A percentile compares a stretch with the other conserved stretches of the same genome.
Evolutionary conservation across 2,329 filamentous ascomycete genomes (phyloP).

Genomic region (Fusarium sp.): DNA sequence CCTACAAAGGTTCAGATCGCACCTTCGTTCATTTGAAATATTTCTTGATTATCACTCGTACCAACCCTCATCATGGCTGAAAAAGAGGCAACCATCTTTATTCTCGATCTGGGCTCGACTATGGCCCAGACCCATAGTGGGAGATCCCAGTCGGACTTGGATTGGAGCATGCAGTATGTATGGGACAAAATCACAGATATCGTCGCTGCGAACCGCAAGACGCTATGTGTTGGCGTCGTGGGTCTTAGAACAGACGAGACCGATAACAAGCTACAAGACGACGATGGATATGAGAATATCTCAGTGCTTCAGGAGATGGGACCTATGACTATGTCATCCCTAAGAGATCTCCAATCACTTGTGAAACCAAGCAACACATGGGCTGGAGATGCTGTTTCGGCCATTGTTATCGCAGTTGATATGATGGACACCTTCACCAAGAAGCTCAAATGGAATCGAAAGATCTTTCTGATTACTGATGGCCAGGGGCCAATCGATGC

Average conservation of each 20-base stretch:
- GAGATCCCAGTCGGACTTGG: constrained; percentile 81
- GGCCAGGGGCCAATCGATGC: constrained; percentile 78
- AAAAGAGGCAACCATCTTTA: constrained; percentile 93
- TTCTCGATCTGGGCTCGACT: constrained; percentile 87
- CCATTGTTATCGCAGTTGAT: constrained; percentile 84
- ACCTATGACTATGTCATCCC: constrained; percentile 71
- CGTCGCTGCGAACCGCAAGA: constrained; percentile 73
- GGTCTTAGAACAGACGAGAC: constrained; percentile 85
- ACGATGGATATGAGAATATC: constrained; percentile 84
- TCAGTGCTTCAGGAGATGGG: constrained; percentile 77
- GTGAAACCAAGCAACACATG: constrained; percentile 76
- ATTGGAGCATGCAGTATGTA: constrained; percentile 90
- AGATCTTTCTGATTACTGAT: constrained; percentile 88
- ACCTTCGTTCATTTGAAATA: background rate
- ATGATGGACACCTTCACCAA: constrained; percentile 86
- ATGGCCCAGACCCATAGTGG: constrained; percentile 80
- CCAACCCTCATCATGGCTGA: constrained; percentile 74
- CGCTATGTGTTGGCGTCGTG: constrained; percentile 79
- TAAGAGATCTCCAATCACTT: constrained; percentile 71
- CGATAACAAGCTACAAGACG: constrained; percentile 72
- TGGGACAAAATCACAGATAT: constrained; percentile 88
- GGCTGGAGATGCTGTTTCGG: constrained; percentile 86
- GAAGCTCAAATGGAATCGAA: constrained; percentile 82
- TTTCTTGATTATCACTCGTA: background rate
- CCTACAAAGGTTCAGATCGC: background rate